Percentiles rank a stretch among this genome's conserved stretches.
These are phyloP conservation scores for Gonapodya sp. DNA, from an alignment of 192 early-diverging fungal genomes.

Conservation along the genomic window DNA sequence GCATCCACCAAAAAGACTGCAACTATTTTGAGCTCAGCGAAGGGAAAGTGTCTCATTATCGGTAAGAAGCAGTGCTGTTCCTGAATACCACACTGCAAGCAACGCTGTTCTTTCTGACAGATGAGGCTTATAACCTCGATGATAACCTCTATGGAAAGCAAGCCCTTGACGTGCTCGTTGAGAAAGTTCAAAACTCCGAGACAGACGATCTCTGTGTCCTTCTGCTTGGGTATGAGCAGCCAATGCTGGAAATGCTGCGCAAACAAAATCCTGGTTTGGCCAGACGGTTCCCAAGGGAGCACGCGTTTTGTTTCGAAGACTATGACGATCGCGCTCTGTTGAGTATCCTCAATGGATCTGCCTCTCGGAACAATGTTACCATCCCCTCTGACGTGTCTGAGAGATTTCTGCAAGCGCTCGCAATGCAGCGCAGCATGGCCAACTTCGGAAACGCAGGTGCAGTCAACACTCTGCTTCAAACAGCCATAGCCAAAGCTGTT, in stretches of 20 bases:
- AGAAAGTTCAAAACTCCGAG: slow-evolving; percentile 27
- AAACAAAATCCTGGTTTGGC: slow-evolving; percentile 31
- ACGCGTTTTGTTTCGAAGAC: slow-evolving; percentile 28
- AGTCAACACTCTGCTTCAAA: slow-evolving; percentile 19
- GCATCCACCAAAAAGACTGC: slow-evolving; percentile 9
- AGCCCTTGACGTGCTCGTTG: slow-evolving; percentile 25
- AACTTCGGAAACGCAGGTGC: slow-evolving; percentile 34
- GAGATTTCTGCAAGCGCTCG: slow-evolving; percentile 15
- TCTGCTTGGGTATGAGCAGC: slow-evolving; percentile 29
- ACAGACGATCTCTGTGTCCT: slow-evolving; percentile 27
- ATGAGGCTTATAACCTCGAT: slow-evolving; percentile 26
- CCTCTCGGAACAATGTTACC: slow-evolving; percentile 14
- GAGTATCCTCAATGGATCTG: slow-evolving; percentile 21
- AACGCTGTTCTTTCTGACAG: slow-evolving; percentile 16
- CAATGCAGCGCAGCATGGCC: slow-evolving; percentile 22
- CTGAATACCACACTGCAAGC: slow-evolving; percentile 21
- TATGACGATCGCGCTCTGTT: slow-evolving; percentile 23
- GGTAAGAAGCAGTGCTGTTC: slow-evolving; percentile 19
- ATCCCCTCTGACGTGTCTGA: slow-evolving; percentile 16
- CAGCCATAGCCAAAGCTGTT: slow-evolving; percentile 24
- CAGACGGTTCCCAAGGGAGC: slow-evolving; percentile 25
- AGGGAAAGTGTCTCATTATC: slow-evolving; percentile 16
- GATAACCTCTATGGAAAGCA: slow-evolving; percentile 27
- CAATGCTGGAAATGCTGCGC: slow-evolving; percentile 25
- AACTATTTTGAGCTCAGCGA: slow-evolving; percentile 22